phyloP scores from a whole-genome alignment of 169 alveolate species.

The Toxoplasma gondii region DNA sequence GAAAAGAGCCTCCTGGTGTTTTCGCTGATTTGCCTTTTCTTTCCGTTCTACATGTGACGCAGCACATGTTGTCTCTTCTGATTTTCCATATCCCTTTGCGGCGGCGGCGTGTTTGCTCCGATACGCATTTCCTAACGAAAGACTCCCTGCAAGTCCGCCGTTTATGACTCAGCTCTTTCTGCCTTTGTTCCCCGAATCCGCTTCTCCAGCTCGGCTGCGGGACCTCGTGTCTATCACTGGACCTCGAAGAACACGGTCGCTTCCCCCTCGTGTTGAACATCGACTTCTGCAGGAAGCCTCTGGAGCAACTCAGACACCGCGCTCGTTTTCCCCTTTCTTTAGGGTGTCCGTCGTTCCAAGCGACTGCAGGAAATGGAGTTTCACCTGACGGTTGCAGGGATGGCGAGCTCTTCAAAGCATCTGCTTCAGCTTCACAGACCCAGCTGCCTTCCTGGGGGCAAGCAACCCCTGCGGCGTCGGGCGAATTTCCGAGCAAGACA shows the following conservation, averaged over 20 bases:
- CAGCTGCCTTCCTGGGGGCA: too few relatives aligned
- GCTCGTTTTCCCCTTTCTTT: too few relatives aligned
- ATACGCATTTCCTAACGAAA: background rate
- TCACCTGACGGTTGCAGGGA: too few relatives aligned
- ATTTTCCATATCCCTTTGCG: background rate
- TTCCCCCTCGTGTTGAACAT: constrained; percentile 1
- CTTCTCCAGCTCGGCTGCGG: constrained; percentile 10
- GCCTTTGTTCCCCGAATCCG: background rate
- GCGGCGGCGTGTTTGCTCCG: background rate
- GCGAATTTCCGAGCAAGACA: too few relatives aligned
- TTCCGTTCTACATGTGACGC: background rate
- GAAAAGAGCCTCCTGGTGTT: background rate
- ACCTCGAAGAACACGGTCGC: background rate
- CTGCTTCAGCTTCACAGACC: too few relatives aligned
- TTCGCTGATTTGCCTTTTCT: background rate
- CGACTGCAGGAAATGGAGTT: too few relatives aligned
- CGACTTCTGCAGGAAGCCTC: constrained; percentile 20
- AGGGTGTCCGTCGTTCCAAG: too few relatives aligned
- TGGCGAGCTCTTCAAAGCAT: too few relatives aligned
- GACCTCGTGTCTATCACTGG: background rate
- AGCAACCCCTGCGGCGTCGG: too few relatives aligned
- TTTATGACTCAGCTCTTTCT: background rate
- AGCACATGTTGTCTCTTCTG: background rate
- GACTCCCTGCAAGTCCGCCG: background rate
- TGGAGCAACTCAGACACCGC: background rate